Base-by-base conservation (phyloP, 306 rosid species). In the Vigna mungo region DNA sequence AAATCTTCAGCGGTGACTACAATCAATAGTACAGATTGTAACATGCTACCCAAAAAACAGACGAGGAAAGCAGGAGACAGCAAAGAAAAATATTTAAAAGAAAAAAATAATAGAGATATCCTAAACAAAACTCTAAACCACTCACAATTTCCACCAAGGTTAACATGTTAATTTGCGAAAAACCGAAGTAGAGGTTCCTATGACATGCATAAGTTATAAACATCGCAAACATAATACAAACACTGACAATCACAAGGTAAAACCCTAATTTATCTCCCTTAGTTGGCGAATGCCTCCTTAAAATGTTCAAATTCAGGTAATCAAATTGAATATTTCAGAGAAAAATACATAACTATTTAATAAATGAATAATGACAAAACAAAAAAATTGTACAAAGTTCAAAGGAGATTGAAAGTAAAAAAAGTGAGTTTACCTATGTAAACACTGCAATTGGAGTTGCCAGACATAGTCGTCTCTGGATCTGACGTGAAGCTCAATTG, bases 401-500 rank as follows among this genome's bases (percentile, higher is more conserved):
- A 4, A 18, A 65, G 43, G 32, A 47, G 65, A 70, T 21, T 48
- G 62, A 68, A 44, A 11, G 5, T 44, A 27, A 25, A 62, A 46
- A 17, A 3, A 49, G 63, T 16, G 54, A 23, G 37, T 32, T 63
- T 39, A 88, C 96, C 91, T 25, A 88, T 74, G 58, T 87, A 88
- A 53, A 90, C 69, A 39, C 85, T 72, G 79, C 84, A 88, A 58
- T 77, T 77, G 2, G 93, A n/a, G 81, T 68, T 83, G 16, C 76
- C 79, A 7, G 91, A 88, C 96, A 87, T 87, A 18, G 55, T 21
- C 13, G 67, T 41, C 51, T 77, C 79, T 30, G 74, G 54, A 71
- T 71, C 71, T n/a, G 32, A 74, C 1, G 4, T 39, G 46, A 9
- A 9, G 46, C 0, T 11, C 12, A 41, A 41, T 2, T 1, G 2